These are phyloP conservation scores for Catunica adiposa DNA, from an alignment of 2,329 filamentous ascomycete genomes.

Conservation along the genomic window DNA sequence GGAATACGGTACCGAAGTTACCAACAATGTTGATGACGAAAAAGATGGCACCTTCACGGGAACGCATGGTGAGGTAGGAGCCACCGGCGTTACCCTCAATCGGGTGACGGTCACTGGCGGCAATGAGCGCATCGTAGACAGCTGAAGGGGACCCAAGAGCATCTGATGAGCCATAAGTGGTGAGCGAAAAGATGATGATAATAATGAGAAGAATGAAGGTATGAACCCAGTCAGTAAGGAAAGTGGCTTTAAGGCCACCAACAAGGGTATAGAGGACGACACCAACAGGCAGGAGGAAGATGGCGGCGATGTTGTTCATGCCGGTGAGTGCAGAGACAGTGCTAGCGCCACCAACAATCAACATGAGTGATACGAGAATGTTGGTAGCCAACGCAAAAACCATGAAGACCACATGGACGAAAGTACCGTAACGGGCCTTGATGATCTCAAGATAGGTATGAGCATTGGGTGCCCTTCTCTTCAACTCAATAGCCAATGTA, in stretches of 20 bases:
- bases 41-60: slow-evolving; percentile 67
- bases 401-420: slow-evolving; percentile 63
- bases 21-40: slow-evolving; percentile 79
- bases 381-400: slow-evolving; percentile 72
- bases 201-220: slow-evolving; percentile 74
- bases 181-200: slow-evolving; percentile 72
- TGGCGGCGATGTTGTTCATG: slow-evolving; percentile 54
- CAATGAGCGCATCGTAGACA: slow-evolving; percentile 62
- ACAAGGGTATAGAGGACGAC: slow-evolving; percentile 57
- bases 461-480: slow-evolving; percentile 71
- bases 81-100: slow-evolving; percentile 66
- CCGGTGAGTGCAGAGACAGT: slow-evolving; percentile 36
- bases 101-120: slow-evolving; percentile 52
- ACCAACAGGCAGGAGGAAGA: slow-evolving; percentile 61
- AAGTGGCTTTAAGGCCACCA: slow-evolving; percentile 72
- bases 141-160: slow-evolving; percentile 56
- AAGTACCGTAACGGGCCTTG: slow-evolving; percentile 56
- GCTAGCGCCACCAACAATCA: slow-evolving; percentile 58
- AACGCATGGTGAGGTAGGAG: slow-evolving; percentile 76
- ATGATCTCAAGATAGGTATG: slow-evolving; percentile 76
- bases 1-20: slow-evolving; percentile 71
- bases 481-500: slow-evolving; percentile 77
- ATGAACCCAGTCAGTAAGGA: slow-evolving; percentile 74
- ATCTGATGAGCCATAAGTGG: slow-evolving; percentile 58
- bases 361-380: slow-evolving; percentile 75